phyloP scores from a whole-genome alignment of 169 alveolate species.

The Amoebophrya sp. region DNA sequence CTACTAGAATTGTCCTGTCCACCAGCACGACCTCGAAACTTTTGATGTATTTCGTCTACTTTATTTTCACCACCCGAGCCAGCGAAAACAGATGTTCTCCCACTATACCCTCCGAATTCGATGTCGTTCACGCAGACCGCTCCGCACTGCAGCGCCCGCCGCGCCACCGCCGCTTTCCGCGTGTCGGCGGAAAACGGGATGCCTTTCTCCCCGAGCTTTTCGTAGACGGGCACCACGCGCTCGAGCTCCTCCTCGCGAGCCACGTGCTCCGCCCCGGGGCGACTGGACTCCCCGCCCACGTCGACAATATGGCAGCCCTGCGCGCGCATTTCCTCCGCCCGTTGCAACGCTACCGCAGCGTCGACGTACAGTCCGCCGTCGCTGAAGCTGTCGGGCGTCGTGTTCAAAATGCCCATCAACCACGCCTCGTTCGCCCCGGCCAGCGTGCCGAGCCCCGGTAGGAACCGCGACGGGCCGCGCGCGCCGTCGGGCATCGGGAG shows the following conservation, averaged over 20 bases:
- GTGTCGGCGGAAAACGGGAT: conserved; percentile 6
- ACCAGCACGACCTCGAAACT: too few species aligned
- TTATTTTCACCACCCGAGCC: background rate
- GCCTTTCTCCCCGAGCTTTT: background rate
- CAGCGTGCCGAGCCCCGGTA: background rate
- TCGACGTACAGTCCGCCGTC: conserved; percentile 20
- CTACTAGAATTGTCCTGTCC: too few species aligned
- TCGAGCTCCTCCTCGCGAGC: background rate
- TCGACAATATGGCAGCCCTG: conserved; percentile 27
- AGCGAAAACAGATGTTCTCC: too few species aligned
- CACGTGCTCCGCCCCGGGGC: background rate
- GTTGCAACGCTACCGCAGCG: background rate
- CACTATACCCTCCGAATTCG: background rate
- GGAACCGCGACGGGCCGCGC: background rate
- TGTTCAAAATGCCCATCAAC: conserved; percentile 22
- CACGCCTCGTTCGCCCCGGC: background rate
- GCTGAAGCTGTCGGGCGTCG: conserved; percentile 28
- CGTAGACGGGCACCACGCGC: conserved; percentile 15
- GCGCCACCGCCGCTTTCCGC: conserved; percentile 26
- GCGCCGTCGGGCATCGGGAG: background rate
- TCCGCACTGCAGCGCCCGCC: conserved; percentile 24
- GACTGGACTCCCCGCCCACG: conserved; percentile 32
- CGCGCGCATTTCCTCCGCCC: conserved; percentile 16
- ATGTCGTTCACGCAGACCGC: conserved; percentile 26
- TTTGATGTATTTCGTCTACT: background rate